Evolutionary conservation across 2,329 filamentous ascomycete genomes (phyloP).

Genomic region (Clarireedia homoeocarpa): DNA sequence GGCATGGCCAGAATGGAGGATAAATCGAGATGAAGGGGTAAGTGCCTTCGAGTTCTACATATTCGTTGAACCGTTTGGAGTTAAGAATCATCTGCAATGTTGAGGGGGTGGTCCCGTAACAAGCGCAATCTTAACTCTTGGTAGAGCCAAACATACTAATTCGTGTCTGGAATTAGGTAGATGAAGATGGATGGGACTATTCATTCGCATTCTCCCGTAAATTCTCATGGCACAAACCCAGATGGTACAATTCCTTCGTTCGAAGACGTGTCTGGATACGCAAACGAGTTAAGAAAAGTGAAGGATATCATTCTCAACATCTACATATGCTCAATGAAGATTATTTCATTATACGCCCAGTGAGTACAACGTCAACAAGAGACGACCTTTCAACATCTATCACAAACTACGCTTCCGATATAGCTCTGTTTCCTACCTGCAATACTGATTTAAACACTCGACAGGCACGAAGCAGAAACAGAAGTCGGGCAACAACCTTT

Average conservation of each 20-base stretch:
- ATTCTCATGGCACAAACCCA: slow-evolving; percentile 81
- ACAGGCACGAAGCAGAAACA: slow-evolving; percentile 35
- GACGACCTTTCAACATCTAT: not conserved
- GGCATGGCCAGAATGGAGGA: slow-evolving; percentile 60
- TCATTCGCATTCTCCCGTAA: slow-evolving; percentile 72
- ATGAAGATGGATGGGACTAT: slow-evolving; percentile 94
- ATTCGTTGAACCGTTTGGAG: not conserved
- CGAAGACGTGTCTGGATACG: slow-evolving; percentile 81
- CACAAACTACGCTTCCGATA: not conserved
- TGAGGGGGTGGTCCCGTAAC: too few species aligned
- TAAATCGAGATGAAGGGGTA: slow-evolving; percentile 67
- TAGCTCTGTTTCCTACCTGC: too few species aligned
- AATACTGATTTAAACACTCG: not conserved
- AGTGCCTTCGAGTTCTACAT: not conserved
- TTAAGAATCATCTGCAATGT: too few species aligned
- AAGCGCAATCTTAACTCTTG: too few species aligned
- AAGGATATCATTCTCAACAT: slow-evolving; percentile 35
- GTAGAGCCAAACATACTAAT: not conserved
- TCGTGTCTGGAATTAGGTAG: slow-evolving; percentile 29
- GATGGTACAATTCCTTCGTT: slow-evolving; percentile 95
- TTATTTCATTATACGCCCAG: slow-evolving; percentile 69
- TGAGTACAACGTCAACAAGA: slow-evolving; percentile 31
- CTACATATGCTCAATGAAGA: slow-evolving; percentile 64
- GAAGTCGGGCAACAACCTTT: slow-evolving; percentile 31
- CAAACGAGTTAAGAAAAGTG: slow-evolving; percentile 59